phyloP scores from a whole-genome alignment of 1,139 yeast genomes.

The Geotrichum macrosporum region DNA sequence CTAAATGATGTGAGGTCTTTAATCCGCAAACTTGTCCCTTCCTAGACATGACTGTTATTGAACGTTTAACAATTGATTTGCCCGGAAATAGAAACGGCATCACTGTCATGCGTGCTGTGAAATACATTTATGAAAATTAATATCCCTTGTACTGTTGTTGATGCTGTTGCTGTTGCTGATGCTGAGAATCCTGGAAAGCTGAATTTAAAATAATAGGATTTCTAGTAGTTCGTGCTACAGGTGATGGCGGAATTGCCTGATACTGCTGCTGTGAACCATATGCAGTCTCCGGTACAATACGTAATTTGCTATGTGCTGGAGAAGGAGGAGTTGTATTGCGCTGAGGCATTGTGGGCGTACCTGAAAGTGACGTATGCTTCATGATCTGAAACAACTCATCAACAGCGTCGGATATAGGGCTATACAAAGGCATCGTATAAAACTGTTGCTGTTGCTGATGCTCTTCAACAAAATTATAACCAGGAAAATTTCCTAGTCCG shows the following conservation, averaged over 20 bases:
- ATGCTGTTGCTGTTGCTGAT: not conserved
- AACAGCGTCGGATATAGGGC: conserved; percentile 23
- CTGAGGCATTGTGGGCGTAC: conserved; percentile 9
- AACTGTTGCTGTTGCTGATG: conserved; percentile 15
- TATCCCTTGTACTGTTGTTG: too few species aligned
- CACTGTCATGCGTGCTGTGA: too few species aligned
- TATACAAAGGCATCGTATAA: conserved; percentile 22
- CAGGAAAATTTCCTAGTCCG: not conserved
- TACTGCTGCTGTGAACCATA: conserved; percentile 3
- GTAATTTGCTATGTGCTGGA: not conserved
- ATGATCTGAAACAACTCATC: conserved; percentile 29
- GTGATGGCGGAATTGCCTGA: conserved; percentile 26
- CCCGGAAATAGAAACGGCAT: too few species aligned
- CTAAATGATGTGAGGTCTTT: too few species aligned
- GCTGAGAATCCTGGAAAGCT: conserved; percentile 22
- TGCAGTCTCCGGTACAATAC: not conserved
- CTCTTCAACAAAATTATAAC: not conserved
- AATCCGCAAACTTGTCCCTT: too few species aligned
- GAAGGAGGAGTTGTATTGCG: not conserved
- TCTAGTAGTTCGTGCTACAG: conserved; percentile 29
- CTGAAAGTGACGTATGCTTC: conserved; percentile 23
- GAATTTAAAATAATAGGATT: conserved; percentile 30
- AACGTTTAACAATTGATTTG: too few species aligned
- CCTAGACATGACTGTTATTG: too few species aligned
- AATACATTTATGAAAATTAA: not conserved